Evolutionary conservation across 768 basidiomycete genomes (phyloP).

Genomic region (Megacollybia marginata): DNA sequence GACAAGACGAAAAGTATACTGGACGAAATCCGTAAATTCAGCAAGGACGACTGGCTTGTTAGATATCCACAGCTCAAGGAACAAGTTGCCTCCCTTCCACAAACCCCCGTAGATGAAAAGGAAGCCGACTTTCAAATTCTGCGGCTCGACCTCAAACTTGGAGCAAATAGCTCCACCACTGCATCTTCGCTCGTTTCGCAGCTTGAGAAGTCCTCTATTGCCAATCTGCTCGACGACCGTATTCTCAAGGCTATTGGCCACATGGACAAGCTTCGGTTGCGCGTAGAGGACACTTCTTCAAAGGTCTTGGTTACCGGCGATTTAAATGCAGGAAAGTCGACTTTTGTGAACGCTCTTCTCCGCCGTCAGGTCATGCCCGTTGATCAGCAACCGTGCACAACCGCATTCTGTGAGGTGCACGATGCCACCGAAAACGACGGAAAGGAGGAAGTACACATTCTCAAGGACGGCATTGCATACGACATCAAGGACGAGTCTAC

Average conservation of each 20-base stretch:
- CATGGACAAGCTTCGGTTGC: constrained; percentile 75
- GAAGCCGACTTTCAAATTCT: constrained; percentile 64
- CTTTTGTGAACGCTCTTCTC: constrained; percentile 93
- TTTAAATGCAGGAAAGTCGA: constrained; percentile 97
- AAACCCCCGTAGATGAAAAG: constrained; percentile 37
- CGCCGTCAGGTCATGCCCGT: constrained; percentile 90
- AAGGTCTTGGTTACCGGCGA: constrained; percentile 98
- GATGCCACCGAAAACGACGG: constrained; percentile 78
- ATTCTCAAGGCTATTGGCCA: constrained; percentile 69
- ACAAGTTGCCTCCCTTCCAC: constrained; percentile 37
- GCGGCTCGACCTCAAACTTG: constrained; percentile 88
- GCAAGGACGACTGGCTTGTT: constrained; percentile 81
- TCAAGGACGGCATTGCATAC: constrained; percentile 65
- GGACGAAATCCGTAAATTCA: constrained; percentile 68
- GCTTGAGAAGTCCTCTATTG: constrained; percentile 88
- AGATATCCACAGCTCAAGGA: constrained; percentile 71
- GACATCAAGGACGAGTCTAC: constrained; percentile 67
- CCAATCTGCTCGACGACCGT: constrained; percentile 84
- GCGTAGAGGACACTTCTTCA: constrained; percentile 87
- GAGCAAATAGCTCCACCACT: constrained; percentile 55
- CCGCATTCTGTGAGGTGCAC: constrained; percentile 94
- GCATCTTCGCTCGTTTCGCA: constrained; percentile 77
- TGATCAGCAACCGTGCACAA: constrained; percentile 97
- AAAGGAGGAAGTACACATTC: constrained; percentile 78
- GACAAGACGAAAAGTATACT: constrained; percentile 65